Conservation (phyloP, 2,329 filamentous ascomycete species). For the Beauveria scarabaeidicola region DNA sequence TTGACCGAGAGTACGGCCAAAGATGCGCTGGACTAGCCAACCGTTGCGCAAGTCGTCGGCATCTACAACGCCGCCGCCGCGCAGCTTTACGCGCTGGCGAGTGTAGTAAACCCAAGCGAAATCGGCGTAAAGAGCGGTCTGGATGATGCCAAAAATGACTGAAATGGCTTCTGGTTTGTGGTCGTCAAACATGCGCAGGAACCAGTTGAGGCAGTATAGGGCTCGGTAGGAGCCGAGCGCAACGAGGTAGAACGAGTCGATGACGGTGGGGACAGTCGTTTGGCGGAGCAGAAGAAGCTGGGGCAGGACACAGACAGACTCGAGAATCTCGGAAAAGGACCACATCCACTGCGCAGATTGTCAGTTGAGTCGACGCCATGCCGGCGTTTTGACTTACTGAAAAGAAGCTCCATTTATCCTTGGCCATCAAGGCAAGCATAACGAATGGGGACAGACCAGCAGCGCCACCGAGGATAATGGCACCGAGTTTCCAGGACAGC, state of each 20-base stretch:
- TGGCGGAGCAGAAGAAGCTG: conserved; percentile 87
- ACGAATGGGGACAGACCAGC: conserved; percentile 62
- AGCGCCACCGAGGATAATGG: conserved; percentile 57
- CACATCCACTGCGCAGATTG: conserved; percentile 55
- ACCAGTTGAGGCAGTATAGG: conserved; percentile 90
- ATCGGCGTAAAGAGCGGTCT: conserved; percentile 84
- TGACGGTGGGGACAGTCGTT: conserved; percentile 90
- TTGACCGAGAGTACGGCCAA: conserved; percentile 48
- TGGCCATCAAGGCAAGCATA: conserved; percentile 55
- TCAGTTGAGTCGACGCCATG: too few relatives aligned
- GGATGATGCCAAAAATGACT: conserved; percentile 78
- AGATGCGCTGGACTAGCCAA: conserved; percentile 73
- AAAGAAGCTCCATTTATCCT: conserved; percentile 36
- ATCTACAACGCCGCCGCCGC: conserved; percentile 78
- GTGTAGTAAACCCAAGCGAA: conserved; percentile 97
- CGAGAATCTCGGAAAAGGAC: conserved; percentile 85
- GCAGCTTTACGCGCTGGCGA: conserved; percentile 85
- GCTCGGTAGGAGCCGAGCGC: conserved; percentile 80
- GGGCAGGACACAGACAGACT: conserved; percentile 82
- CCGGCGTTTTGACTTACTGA: conserved; percentile 32
- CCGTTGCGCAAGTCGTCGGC: conserved; percentile 78
- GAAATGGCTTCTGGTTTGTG: conserved; percentile 59
- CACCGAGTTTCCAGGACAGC: conserved; percentile 86
- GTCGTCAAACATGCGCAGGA: conserved; percentile 57
- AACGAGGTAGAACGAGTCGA: conserved; percentile 92